Evolutionary conservation across 371 early-diverging fungal genomes (phyloP).

Genomic region (Synchytrium microbalum): DNA sequence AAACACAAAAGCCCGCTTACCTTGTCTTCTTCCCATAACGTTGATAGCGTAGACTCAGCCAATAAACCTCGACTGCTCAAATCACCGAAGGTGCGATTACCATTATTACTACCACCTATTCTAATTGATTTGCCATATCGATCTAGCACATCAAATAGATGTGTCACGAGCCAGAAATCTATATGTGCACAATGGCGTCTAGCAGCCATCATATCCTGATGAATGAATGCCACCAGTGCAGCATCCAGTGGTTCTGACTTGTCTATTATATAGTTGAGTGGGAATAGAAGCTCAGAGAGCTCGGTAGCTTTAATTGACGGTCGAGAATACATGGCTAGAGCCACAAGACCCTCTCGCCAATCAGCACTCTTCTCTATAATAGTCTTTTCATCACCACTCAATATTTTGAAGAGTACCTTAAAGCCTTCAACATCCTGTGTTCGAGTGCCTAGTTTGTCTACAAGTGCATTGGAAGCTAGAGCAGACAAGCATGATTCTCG

Average conservation of each 20-base stretch:
- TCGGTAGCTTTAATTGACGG: neutral
- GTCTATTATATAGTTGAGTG: neutral
- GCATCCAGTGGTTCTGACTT: neutral
- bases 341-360: neutral
- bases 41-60: conserved; percentile 8
- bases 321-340: neutral
- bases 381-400: neutral
- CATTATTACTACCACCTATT: neutral
- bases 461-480: neutral
- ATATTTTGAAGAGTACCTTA: neutral
- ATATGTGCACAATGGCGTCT: conserved; percentile 12
- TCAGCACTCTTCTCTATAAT: neutral
- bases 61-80: neutral
- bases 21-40: conserved; percentile 6
- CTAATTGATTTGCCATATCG: neutral
- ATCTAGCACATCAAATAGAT: conserved; percentile 19
- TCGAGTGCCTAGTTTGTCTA: neutral
- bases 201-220: conserved; percentile 2
- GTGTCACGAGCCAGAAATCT: conserved; percentile 25
- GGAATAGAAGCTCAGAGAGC: neutral
- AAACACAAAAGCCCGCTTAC: neutral
- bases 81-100: neutral
- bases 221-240: neutral
- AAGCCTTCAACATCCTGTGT: neutral
- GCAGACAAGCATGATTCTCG: neutral